Conservation (phyloP, 768 basidiomycete species). For the Boletus bicolor region DNA sequence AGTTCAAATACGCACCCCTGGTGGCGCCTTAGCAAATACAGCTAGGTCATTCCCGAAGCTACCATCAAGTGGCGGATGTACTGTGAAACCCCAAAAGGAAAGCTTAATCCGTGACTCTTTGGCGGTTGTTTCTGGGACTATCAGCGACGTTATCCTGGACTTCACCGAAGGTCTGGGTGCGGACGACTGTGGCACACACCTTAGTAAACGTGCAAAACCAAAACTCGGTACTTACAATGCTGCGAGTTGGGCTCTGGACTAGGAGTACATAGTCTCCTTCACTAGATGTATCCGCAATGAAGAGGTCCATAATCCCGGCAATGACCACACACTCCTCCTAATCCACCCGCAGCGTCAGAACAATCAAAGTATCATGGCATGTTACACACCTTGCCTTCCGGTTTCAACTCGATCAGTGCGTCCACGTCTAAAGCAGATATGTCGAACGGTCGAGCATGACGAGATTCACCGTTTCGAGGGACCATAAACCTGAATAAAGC, state of each 20-base stretch:
- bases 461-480: conserved; percentile 39
- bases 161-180: conserved; percentile 53
- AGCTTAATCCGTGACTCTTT: conserved; percentile 78
- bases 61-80: conserved; percentile 58
- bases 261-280: conserved; percentile 42
- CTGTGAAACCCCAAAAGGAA: conserved; percentile 61
- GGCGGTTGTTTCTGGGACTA: conserved; percentile 54
- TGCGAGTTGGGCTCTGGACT: conserved; percentile 51
- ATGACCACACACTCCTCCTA: conserved; percentile 73
- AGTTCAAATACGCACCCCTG: conserved; percentile 61
- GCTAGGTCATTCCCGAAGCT: conserved; percentile 60
- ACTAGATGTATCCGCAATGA: conserved; percentile 46
- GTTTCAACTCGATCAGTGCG: conserved; percentile 61
- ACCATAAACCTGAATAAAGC: conserved; percentile 46
- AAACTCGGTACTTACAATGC: conserved; percentile 46
- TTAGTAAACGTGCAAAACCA: conserved; percentile 1
- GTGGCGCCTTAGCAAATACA: conserved; percentile 74
- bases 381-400: conserved; percentile 61
- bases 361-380: not conserved
- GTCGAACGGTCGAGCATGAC: conserved; percentile 47
- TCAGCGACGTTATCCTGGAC: conserved; percentile 62
- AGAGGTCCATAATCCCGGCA: conserved; percentile 59
- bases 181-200: conserved; percentile 35
- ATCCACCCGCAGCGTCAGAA: conserved; percentile 5
- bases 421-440: conserved; percentile 61